Evolutionary conservation across 2,329 filamentous ascomycete genomes (phyloP).

Genomic region (Magnaporthiopsis rhizophila): DNA sequence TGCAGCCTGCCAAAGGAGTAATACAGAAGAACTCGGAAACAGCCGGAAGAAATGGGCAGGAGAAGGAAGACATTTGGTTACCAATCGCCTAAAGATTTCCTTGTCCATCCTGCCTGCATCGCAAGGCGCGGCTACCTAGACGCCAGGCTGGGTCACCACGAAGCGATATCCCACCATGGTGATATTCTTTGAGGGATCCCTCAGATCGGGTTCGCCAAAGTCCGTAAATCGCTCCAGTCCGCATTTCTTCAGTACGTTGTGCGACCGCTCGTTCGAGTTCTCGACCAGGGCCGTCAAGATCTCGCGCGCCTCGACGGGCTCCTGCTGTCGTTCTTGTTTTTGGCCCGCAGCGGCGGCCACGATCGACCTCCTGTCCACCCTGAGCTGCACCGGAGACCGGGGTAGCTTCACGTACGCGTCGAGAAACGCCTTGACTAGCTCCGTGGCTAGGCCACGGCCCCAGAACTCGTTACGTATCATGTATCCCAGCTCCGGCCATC

Average conservation of each 20-base stretch:
- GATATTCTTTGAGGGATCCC: conserved; percentile 14
- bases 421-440: conserved; percentile 42
- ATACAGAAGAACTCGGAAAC: background rate
- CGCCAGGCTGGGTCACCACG: background rate
- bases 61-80: too few relatives aligned
- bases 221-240: conserved; percentile 42
- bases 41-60: background rate
- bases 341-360: conserved; percentile 9
- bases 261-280: conserved; percentile 42
- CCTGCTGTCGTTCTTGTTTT: conserved; percentile 3
- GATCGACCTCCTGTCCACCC: conserved; percentile 32
- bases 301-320: conserved; percentile 26
- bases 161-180: conserved; percentile 17
- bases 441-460: conserved; percentile 49
- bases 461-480: conserved; percentile 44
- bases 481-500: conserved; percentile 52
- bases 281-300: conserved; percentile 39
- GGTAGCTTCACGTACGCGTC: conserved; percentile 40
- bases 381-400: conserved; percentile 33
- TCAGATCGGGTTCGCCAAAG: conserved; percentile 25
- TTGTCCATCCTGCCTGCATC: background rate
- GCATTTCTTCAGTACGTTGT: conserved; percentile 45
- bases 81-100: too few relatives aligned
- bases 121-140: background rate
- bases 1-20: background rate